Evolutionary conservation across 2,329 filamentous ascomycete species (phyloP), one percentile per base, ranked within the genome.

Genomic region (Curvularia spicifera): DNA sequence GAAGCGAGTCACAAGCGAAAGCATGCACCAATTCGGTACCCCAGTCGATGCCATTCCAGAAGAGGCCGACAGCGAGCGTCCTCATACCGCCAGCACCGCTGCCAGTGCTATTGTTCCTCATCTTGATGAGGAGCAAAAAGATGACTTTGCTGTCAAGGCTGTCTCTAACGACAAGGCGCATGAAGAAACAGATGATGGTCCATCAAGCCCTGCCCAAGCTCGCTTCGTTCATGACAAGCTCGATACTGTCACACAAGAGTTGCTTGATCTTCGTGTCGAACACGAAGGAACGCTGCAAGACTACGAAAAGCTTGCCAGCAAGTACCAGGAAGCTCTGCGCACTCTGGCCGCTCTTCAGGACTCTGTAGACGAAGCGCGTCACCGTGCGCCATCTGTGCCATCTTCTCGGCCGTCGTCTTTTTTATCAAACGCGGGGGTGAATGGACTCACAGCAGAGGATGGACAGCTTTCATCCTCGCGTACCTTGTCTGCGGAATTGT

Each of bases 401-500:
- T 79, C 78, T 51, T 78, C 78, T 55, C 84, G 90, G 22, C 90
- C 91, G 12, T 84, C 87, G 55, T 94, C 93, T 84, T 95, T 95
- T 88, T 89, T 95, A 86, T 92, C 88, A 62, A 89, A 93, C 73
- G 82, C 84, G 70, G 88, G 87, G 79, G 86, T 87, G 71, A 89
- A 85, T 79, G 89, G 87, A 74, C 80, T 86, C 76, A 93, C 68
- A 59, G 61, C 89, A 80, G 85, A 88, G 81, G 83, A 81, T 83
- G 80, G 81, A 78, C 87, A 87, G 79, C 84, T 82, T 73, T 91
- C 90, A 78, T 93, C 91, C 72, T 93, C 92, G 81, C 92, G 89
- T 77, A 97, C 93, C 72, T 89, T 97, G 68, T 97, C 92, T 66
- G 95, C 92, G 80, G 95, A 98, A 80, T 85, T 97, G 76, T 96